phyloP scores from a whole-genome alignment of 176 grass and related monocot genomes.

The Saccharum spontaneum region DNA sequence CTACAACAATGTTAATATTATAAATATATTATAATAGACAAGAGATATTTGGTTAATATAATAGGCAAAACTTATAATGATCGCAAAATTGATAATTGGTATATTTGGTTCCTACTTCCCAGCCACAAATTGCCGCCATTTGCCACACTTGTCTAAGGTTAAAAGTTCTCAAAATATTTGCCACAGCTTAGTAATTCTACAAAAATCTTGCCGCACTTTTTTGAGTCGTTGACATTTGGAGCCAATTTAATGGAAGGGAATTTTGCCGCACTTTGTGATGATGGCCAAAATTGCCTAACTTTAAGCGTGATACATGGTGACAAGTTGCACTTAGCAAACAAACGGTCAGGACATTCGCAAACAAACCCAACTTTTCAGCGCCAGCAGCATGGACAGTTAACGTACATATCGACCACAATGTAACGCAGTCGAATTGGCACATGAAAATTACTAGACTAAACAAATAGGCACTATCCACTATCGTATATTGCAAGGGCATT shows the following conservation, averaged over 20 bases:
- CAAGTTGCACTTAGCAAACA: not conserved
- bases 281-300: not conserved
- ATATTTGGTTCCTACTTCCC: no score
- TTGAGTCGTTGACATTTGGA: not conserved
- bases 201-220: not conserved
- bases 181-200: no score
- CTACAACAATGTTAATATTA: no score
- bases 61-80: no score
- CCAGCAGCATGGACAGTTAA: not conserved
- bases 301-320: not conserved
- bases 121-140: no score
- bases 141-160: no score
- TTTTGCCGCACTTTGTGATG: not conserved
- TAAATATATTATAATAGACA: no score
- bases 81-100: no score
- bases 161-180: no score
- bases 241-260: not conserved
- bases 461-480: not conserved
- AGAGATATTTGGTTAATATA: no score
- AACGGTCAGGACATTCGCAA: not conserved
- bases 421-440: slow-evolving; percentile 3
- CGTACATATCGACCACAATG: slow-evolving; percentile 2
- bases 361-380: slow-evolving; percentile 11
- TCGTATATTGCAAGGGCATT: not conserved
- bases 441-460: slow-evolving; percentile 7